Evolutionary conservation across 2,329 filamentous ascomycete genomes (phyloP).

Genomic region (Trichoderma aggressivum): DNA sequence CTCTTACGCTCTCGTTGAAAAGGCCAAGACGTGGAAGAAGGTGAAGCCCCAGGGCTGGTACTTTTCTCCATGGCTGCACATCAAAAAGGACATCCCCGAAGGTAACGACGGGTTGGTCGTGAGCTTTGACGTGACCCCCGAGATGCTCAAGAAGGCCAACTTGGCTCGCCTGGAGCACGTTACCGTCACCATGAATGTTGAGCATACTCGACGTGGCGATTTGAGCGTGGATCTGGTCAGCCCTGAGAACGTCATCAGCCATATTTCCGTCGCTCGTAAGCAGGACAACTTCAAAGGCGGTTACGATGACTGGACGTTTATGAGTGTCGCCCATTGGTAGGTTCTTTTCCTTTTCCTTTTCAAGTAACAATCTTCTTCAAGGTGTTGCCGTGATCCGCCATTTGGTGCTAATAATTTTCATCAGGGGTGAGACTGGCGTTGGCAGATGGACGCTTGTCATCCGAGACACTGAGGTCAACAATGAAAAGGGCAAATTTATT

Average conservation of each 20-base stretch:
- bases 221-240: slow-evolving; percentile 88
- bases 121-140: slow-evolving; percentile 74
- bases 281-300: slow-evolving; percentile 64
- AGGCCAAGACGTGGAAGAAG: slow-evolving; percentile 77
- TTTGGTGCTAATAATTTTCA: background rate
- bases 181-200: slow-evolving; percentile 94
- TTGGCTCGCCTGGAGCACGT: slow-evolving; percentile 87
- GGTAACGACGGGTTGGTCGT: slow-evolving; percentile 76
- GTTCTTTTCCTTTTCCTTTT: slow-evolving; percentile 28
- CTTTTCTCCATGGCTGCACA: slow-evolving; percentile 89
- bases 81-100: slow-evolving; percentile 81
- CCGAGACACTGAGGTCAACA: slow-evolving; percentile 78
- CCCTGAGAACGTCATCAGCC: slow-evolving; percentile 75
- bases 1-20: slow-evolving; percentile 77
- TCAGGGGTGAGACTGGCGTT: slow-evolving; percentile 79
- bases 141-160: slow-evolving; percentile 80
- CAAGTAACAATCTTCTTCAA: background rate
- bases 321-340: slow-evolving; percentile 95
- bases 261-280: slow-evolving; percentile 73
- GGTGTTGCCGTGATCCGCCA: too few relatives aligned
- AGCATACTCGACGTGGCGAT: slow-evolving; percentile 83
- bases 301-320: slow-evolving; percentile 96
- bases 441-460: slow-evolving; percentile 91
- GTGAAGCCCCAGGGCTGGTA: slow-evolving; percentile 97
- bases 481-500: slow-evolving; percentile 70